Base-by-base conservation (phyloP, 2,329 filamentous ascomycete species). In the Dactylellina parvicollis region DNA sequence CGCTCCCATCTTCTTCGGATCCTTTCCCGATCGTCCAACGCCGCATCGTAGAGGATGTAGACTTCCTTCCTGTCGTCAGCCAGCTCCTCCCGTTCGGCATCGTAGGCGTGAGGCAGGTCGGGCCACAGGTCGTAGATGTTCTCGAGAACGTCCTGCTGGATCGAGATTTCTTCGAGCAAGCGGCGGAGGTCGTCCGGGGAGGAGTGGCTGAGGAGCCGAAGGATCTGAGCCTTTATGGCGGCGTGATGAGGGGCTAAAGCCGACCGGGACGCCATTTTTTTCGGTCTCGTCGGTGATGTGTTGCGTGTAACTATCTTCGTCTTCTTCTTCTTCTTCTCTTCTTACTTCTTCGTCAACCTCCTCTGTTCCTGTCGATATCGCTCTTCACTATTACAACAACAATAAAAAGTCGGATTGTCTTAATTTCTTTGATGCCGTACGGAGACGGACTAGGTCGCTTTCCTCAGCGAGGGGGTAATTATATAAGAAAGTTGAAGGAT, bases 61-160 rank as follows among this genome's bases (percentile, higher is more conserved):
- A 73, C 69, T 16, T 73, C 69, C 20, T 73, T 73, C 8, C 69
- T 44, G 24, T 73, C 69, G 55, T 73, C 69, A n/a, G 69, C 60
- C 34, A 73, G 49, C 38, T 73, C 69, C 38, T 73, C 69, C 20
- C 69, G 44, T 50, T 73, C 69, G 24, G 69, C 69, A 26, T 73
- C 69, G 38, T 73, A 73, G 38, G 69, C 69, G 30, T 66, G 69
- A 18, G 69, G 69, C 28, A 73, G 49, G 26, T 73, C 69, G 49
- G 69, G 69, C 69, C 69, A 73, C n/a, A 73, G 55, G 18, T 73
- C 69, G 55, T 60, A 73, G 44, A 73, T 65, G 26, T 47, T 66
- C 55, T 73, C 69, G n/a, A 73, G 60, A n/a, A 73, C 69, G 32
- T 73, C 69, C 55, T 73, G 69, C 54, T 73, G 69, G 12, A 73